Percentiles rank a stretch among this genome's conserved stretches.
phyloP scores from a whole-genome alignment of 208 protist genomes.

The Crithidia mellificae region DNA sequence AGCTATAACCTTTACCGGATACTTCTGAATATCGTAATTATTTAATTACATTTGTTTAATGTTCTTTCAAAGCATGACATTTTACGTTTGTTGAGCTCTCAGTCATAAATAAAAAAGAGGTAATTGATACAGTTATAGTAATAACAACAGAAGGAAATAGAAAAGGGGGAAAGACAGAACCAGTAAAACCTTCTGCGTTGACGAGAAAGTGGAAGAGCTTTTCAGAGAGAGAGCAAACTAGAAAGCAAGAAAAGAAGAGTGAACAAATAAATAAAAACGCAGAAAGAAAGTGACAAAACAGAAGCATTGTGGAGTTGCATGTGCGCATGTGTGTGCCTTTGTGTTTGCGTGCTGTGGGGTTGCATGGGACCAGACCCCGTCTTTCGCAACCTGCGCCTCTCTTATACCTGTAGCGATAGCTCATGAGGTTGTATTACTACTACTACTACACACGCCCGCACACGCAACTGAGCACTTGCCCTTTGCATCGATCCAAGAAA shows the following conservation, averaged over 20 bases:
- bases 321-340: not conserved
- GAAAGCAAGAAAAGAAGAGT: not conserved
- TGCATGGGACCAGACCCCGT: too few relatives aligned
- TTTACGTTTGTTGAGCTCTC: not conserved
- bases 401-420: too few relatives aligned
- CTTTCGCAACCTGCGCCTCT: too few relatives aligned
- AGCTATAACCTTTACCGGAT: too few relatives aligned
- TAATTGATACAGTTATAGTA: not conserved
- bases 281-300: not conserved
- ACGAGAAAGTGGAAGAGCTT: conserved; percentile 10
- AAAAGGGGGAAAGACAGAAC: not conserved
- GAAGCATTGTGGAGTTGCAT: not conserved
- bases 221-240: not conserved
- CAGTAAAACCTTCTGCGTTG: not conserved
- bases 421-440: too few relatives aligned
- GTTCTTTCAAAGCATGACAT: not conserved
- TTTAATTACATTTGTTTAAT: not conserved
- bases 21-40: not conserved
- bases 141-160: not conserved
- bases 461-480: not conserved
- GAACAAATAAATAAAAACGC: too few relatives aligned
- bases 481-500: conserved; percentile 6
- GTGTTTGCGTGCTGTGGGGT: too few relatives aligned
- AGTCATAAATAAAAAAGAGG: not conserved
- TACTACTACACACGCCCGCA: conserved; percentile 18